These are phyloP conservation scores for Pyricularia pennisetigena DNA, from an alignment of 2,329 filamentous ascomycete genomes.

Conservation along the genomic window DNA sequence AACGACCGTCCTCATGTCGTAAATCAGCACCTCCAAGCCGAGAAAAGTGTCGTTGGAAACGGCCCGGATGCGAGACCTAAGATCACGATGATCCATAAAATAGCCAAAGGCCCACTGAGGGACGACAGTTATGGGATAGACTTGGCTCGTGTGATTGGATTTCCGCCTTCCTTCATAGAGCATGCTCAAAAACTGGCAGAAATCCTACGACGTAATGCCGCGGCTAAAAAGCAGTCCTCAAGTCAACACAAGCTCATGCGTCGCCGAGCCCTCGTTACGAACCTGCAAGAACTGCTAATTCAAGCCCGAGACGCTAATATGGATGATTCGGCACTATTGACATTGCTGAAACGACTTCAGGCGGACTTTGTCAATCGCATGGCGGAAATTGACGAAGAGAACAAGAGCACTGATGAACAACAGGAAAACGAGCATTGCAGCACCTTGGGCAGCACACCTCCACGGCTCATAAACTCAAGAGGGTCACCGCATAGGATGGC, in stretches of 20 bases:
- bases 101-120: slow-evolving; percentile 60
- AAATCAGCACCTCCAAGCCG: slow-evolving; percentile 70
- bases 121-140: slow-evolving; percentile 77
- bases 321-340: background rate
- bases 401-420: background rate
- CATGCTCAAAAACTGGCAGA: slow-evolving; percentile 58
- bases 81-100: slow-evolving; percentile 83
- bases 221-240: background rate
- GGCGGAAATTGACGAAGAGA: background rate
- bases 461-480: background rate
- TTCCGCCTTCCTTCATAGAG: slow-evolving; percentile 58
- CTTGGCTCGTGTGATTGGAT: slow-evolving; percentile 63
- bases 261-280: background rate
- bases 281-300: background rate
- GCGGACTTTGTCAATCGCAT: slow-evolving; percentile 1
- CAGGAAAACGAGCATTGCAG: background rate
- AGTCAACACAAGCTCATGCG: background rate
- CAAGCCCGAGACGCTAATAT: background rate
- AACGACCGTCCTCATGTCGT: slow-evolving; percentile 67
- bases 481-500: background rate
- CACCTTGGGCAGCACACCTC: background rate
- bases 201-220: slow-evolving; percentile 42
- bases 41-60: slow-evolving; percentile 33
- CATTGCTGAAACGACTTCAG: background rate
- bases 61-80: slow-evolving; percentile 34